These are phyloP conservation scores for Mrakiaceae sp. DNA, from an alignment of 1,284 basidiomycete species.

Conservation along the genomic window DNA sequence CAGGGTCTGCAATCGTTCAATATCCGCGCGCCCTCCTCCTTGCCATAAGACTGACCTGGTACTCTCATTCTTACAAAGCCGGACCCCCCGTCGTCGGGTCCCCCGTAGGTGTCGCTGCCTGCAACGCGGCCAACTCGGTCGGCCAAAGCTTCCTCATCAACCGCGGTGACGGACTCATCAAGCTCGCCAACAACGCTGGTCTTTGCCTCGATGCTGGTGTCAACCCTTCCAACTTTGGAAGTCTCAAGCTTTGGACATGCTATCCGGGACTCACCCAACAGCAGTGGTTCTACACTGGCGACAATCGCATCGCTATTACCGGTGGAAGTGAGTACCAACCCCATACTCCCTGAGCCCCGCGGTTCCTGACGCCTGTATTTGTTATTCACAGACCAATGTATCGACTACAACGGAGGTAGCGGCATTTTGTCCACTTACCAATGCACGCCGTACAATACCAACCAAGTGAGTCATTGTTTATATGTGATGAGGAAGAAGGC, in stretches of 20 bases:
- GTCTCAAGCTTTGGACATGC: conserved; percentile 20
- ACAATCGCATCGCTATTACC: conserved; percentile 20
- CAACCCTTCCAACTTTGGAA: conserved; percentile 21
- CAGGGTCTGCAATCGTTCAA: no score
- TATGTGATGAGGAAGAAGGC: no score
- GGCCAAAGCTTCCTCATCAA: neutral
- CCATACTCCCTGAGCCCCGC: neutral
- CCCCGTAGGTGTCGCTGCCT: no score
- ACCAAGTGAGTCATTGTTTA: no score
- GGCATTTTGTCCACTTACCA: neutral
- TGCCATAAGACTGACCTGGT: no score
- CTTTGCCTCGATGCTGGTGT: conserved; percentile 26
- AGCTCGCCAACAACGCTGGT: neutral
- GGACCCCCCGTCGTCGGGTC: no score
- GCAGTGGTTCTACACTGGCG: conserved; percentile 22
- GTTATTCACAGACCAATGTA: no score
- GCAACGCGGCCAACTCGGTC: no score
- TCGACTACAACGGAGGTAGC: neutral
- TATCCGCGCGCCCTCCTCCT: no score
- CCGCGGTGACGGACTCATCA: neutral
- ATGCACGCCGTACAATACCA: no score
- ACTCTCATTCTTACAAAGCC: no score
- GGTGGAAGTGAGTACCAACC: neutral
- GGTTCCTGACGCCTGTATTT: no score
- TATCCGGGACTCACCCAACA: conserved; percentile 9